Base-by-base conservation (phyloP, 306 rosid genomes). In the Cicer cuneatum region DNA sequence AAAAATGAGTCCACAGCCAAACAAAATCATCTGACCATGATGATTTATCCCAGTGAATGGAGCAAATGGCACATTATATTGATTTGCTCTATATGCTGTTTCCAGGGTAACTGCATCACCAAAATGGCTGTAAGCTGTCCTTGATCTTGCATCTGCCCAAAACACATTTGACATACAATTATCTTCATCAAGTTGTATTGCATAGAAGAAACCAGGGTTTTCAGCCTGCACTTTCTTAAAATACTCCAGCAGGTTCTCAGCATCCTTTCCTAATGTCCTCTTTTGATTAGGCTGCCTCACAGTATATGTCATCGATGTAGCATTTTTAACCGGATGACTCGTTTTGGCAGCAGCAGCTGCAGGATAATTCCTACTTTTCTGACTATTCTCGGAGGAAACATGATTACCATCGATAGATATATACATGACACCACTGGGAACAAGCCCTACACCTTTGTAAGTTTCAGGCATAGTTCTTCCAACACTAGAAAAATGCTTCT, bases 371-470 rank as follows among this genome's bases (percentile, higher is more conserved):
- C 83, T 87, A 80, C 63, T 62, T 58, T 87, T 86, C 43, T 83
- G 82, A 75, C 59, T 82, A 61, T 80, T 90, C 63, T 89, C 92
- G 29, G 57, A 60, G 40, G 89, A 40, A 45, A 45, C 66, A 37
- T 69, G 86, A 75, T 83, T 83, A 65, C 86, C 90, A 66, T 93
- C 93, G 89, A 87, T 80, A 48, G 93, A 86, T 64, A 93, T 82
- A 83, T 84, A 91, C 98, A 94, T 91, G 65, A 91, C 90, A 74
- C 96, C 98, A 78, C 91, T 91, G 19, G 98, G 98, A 80, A 94
- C 93, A 70, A 87, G 84, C 71, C 89, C 94, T 33, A 85, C 85
- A 53, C 96, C 97, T 45, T 88, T 87, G 76, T 87, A 88, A 43
- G 90, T 83, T 80, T 89, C 98, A 11, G 91, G 82, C 79, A 81